Base-by-base conservation (phyloP, 208 protist species). In the Trypanosoma lewisi region DNA sequence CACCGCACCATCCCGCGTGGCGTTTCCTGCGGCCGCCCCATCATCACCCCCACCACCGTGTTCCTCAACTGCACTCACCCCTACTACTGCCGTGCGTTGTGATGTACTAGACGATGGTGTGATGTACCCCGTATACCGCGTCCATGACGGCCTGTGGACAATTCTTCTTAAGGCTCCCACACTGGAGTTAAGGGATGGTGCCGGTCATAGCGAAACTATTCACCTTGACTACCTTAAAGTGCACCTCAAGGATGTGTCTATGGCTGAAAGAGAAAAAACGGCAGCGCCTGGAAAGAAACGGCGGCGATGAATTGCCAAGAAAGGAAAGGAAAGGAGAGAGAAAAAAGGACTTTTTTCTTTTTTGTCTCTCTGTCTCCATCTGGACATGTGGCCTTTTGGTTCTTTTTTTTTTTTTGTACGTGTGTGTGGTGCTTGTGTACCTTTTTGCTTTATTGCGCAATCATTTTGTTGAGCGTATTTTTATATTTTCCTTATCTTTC, bases 161-260 rank as follows among this genome's bases (percentile, higher is more conserved):
- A 76, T 96, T 59, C 68, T 96, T 33, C 75, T 96, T 31, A 89
- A 91, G 72, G 73, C 89, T 44, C 84, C 89, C 11, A 78, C 70
- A 14, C 64, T 95, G 12, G 67, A 78, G 28, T 75, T 95, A 31
- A 80, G 74, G 0, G 83, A 91, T 52, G 80, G 80, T 50, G 72
- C 70, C 21, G 86, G 87, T 23, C 64, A 45, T 21, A 73, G 74
- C 27, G 80, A 90, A 67, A 77, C 73, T 36, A 72, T 96, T 33
- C 52, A 79, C 27, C 75, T 93, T 2, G 87, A 93, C 55, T 93
- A 91, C 52, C 65, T 96, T 39, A 87, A 87, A 63, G 78, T 93
- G 19, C 62, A 78, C 41, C 61, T 82, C 14, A 75, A 71, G 37
- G 71, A 78, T 44, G 47, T 70, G 12, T 49, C 33, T 16, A 7